Percentiles rank a stretch among this genome's conserved stretches.
These are phyloP conservation scores for Dalechampia spathulata DNA, from an alignment of 441 rosid species.

Conservation along the genomic window DNA sequence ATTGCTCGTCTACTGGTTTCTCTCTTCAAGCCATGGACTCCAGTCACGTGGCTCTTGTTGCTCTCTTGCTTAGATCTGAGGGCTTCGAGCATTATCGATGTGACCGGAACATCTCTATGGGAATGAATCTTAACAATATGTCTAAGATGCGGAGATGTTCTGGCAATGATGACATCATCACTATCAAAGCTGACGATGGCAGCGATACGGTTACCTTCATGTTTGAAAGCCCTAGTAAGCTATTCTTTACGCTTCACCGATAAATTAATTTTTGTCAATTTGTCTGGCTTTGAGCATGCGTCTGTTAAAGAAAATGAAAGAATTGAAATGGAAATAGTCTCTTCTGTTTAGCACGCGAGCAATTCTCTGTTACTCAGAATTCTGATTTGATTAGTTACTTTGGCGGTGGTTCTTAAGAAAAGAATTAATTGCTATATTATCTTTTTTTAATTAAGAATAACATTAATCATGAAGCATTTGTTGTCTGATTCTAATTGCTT, in stretches of 20 bases:
- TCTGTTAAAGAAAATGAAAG: no score
- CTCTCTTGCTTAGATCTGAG: constrained; percentile 85
- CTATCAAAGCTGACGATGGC: constrained; percentile 94
- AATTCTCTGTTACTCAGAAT: no score
- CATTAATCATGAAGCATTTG: no score
- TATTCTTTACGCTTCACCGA: neutral
- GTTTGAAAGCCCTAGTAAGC: constrained; percentile 96
- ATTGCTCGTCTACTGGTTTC: constrained; percentile 88
- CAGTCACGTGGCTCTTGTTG: constrained; percentile 93
- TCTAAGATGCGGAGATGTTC: constrained; percentile 94
- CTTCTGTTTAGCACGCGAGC: no score
- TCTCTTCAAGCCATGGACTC: constrained; percentile 99
- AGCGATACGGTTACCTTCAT: constrained; percentile 97
- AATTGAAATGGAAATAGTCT: no score
- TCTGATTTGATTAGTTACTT: no score
- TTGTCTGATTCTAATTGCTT: no score
- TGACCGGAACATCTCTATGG: constrained; percentile 90
- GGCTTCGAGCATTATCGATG: constrained; percentile 97
- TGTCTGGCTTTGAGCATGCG: no score
- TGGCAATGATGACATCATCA: constrained; percentile 94
- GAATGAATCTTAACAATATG: constrained; percentile 88
- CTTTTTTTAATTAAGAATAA: no score
- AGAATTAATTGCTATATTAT: no score
- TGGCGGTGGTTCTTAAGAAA: no score
- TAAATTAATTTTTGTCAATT: no score